Percentiles rank a stretch among this genome's conserved stretches.
These are phyloP conservation scores for Aspergillus clavatus DNA, from an alignment of 2,329 filamentous ascomycete species.

Conservation along the genomic window DNA sequence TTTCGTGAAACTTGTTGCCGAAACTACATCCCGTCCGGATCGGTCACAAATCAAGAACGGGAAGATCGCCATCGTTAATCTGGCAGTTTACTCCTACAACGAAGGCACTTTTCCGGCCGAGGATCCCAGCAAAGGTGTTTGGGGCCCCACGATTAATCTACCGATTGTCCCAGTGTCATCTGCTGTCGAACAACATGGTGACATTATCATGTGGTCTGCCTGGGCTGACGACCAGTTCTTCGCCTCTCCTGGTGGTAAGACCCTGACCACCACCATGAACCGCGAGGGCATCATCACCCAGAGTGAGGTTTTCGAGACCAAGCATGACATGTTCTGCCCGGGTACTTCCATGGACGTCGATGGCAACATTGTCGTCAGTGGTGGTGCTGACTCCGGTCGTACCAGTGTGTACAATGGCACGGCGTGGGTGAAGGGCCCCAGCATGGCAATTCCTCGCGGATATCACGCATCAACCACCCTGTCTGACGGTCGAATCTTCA, in stretches of 20 bases:
- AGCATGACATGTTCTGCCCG: conserved; percentile 32
- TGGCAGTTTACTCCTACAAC: conserved; percentile 4
- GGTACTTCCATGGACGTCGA: conserved; percentile 13
- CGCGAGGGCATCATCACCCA: conserved; percentile 32
- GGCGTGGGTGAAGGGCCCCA: conserved; percentile 36
- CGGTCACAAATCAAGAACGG: background rate
- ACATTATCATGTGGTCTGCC: conserved; percentile 16
- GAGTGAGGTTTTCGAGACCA: conserved; percentile 16
- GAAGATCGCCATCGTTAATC: background rate
- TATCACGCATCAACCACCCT: conserved; percentile 51
- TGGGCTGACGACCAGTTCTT: conserved; percentile 16
- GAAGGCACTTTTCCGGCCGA: conserved; percentile 7
- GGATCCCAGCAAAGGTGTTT: conserved; percentile 17
- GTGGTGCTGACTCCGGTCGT: conserved; percentile 47
- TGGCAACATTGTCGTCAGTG: conserved; percentile 47
- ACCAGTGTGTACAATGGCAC: conserved; percentile 47
- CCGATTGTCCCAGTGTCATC: conserved; percentile 22
- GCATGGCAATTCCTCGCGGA: conserved; percentile 48
- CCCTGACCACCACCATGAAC: conserved; percentile 23
- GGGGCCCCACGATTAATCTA: conserved; percentile 25
- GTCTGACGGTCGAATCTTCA: conserved; percentile 53
- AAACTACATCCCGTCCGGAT: background rate
- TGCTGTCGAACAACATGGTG: conserved; percentile 14
- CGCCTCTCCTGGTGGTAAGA: conserved; percentile 15
- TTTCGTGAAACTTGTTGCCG: conserved; percentile 9